phyloP scores from a whole-genome alignment of 2,329 filamentous ascomycete species.

The Pezicula neosporulosa region DNA sequence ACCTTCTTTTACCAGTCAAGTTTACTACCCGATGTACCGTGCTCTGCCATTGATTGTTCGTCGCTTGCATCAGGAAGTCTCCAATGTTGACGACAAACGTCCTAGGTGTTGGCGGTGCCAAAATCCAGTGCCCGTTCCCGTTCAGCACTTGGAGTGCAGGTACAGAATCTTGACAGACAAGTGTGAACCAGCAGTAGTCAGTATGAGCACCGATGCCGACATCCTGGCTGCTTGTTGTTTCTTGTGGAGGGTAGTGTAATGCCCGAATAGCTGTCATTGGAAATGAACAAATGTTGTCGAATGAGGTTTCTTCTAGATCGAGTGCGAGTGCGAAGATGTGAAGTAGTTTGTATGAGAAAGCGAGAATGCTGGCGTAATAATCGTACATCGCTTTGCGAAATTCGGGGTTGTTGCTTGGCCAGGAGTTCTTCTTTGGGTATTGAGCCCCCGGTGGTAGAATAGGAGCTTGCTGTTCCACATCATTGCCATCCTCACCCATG shows the following conservation, averaged over 20 bases:
- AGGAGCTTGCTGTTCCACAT: too few species aligned
- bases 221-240: background rate
- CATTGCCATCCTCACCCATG: too few species aligned
- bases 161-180: slow-evolving; percentile 41
- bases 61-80: slow-evolving; percentile 70
- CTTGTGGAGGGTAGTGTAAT: slow-evolving; percentile 28
- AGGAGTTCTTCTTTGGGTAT: too few species aligned
- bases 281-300: slow-evolving; percentile 46
- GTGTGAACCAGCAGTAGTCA: slow-evolving; percentile 42
- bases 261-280: slow-evolving; percentile 37
- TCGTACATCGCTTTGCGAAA: slow-evolving; percentile 33
- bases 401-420: slow-evolving; percentile 28
- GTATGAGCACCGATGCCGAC: slow-evolving; percentile 38
- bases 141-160: slow-evolving; percentile 43
- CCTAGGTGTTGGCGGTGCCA: slow-evolving; percentile 35
- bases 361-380: slow-evolving; percentile 32
- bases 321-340: slow-evolving; percentile 50
- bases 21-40: slow-evolving; percentile 79
- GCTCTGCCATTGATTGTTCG: slow-evolving; percentile 71
- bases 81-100: slow-evolving; percentile 43
- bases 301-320: slow-evolving; percentile 45
- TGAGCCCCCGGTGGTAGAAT: too few species aligned
- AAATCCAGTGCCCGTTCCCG: slow-evolving; percentile 36
- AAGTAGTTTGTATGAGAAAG: slow-evolving; percentile 40
- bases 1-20: slow-evolving; percentile 68